These are phyloP conservation scores for Diaporthe batatas DNA, from an alignment of 2,329 filamentous ascomycete species.

Conservation along the genomic window DNA sequence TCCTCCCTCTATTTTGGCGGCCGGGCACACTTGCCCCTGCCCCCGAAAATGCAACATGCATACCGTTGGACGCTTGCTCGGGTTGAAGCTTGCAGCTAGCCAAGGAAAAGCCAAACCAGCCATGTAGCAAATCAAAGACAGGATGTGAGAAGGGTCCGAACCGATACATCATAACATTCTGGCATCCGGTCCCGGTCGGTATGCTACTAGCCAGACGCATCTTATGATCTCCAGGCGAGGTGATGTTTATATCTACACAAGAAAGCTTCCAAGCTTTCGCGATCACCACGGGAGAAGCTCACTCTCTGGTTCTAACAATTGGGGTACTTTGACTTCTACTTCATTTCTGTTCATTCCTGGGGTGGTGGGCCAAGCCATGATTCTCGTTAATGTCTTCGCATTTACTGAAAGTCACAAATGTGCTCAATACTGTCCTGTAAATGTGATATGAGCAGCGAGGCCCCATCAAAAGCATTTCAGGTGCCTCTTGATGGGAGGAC, in stretches of 20 bases:
- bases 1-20: not conserved
- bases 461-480: too few species aligned
- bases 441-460: too few species aligned
- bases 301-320: too few species aligned
- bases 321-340: not conserved
- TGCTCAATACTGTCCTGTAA: too few species aligned
- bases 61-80: not conserved
- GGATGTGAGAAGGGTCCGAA: too few species aligned
- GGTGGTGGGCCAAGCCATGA: not conserved
- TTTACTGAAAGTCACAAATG: not conserved
- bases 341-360: not conserved
- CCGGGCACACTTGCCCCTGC: not conserved
- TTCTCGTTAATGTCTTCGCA: not conserved
- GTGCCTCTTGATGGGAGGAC: too few species aligned
- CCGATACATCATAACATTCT: not conserved
- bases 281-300: too few species aligned
- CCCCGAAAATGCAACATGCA: too few species aligned
- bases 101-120: not conserved
- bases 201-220: accelerated
- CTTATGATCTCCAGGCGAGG: too few species aligned
- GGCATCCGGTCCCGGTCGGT: not conserved
- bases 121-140: not conserved
- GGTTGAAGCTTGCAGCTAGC: not conserved
- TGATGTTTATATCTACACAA: not conserved
- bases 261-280: too few species aligned